Evolutionary conservation across 305 asterid genomes (phyloP).

Genomic region (Coffea humblotiana): DNA sequence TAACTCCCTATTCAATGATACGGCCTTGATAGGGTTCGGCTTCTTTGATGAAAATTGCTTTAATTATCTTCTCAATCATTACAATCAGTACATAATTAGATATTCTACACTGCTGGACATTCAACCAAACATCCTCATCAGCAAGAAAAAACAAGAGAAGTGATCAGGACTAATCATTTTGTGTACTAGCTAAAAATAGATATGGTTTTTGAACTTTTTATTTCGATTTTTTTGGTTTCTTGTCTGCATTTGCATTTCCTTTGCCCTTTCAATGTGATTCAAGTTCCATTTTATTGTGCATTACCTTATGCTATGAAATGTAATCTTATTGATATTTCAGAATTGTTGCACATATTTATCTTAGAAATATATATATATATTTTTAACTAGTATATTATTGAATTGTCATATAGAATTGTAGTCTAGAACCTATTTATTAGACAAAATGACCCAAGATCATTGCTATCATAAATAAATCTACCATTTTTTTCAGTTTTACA

Average conservation of each 20-base stretch:
- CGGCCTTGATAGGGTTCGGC: constrained; percentile 1
- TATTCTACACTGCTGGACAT: background rate
- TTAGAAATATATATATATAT: too few species aligned
- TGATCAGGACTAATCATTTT: background rate
- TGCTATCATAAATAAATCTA: too few species aligned
- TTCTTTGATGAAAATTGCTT: background rate
- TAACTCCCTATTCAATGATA: background rate
- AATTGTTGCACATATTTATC: background rate
- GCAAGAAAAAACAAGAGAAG: background rate
- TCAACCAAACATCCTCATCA: background rate
- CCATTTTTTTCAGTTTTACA: too few species aligned
- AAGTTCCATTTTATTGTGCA: background rate
- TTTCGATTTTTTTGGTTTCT: background rate
- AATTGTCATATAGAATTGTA: too few species aligned
- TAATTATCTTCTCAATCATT: constrained; percentile 1
- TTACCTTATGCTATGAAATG: background rate
- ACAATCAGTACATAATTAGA: background rate
- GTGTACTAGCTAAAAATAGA: background rate
- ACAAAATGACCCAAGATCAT: background rate
- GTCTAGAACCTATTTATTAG: too few species aligned
- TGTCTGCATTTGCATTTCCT: background rate
- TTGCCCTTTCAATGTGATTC: too few species aligned
- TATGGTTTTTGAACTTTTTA: background rate
- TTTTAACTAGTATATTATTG: background rate
- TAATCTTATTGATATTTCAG: background rate